Percentiles rank a stretch among this genome's conserved stretches.
Evolutionary conservation across 2,329 filamentous ascomycete species (phyloP).

Genomic region (Verticillium klebahnii): DNA sequence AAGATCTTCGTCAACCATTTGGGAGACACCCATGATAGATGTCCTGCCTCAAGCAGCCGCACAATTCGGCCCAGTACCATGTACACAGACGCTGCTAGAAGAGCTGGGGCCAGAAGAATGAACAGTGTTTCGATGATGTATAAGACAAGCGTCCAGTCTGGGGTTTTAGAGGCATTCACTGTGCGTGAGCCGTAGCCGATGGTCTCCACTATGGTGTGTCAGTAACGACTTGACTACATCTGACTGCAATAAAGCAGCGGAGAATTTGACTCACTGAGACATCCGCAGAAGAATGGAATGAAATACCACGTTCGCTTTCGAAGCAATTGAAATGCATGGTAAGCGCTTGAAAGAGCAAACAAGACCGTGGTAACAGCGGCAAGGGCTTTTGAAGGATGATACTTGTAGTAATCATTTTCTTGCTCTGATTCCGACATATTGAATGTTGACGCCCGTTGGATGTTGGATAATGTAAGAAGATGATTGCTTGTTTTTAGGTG

Average conservation of each 20-base stretch:
- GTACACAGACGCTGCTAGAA: constrained; percentile 9
- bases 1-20: constrained; percentile 49
- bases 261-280: constrained; percentile 33
- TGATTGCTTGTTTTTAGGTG: neutral
- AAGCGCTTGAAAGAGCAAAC: constrained; percentile 31
- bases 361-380: constrained; percentile 37
- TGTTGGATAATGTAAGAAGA: neutral
- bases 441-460: neutral
- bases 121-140: constrained; percentile 5
- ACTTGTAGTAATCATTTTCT: constrained; percentile 34
- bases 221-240: neutral
- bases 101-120: constrained; percentile 5
- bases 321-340: constrained; percentile 35
- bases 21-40: neutral
- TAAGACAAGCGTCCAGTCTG: neutral
- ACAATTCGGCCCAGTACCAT: constrained; percentile 9
- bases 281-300: constrained; percentile 47
- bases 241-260: neutral
- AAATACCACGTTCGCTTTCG: constrained; percentile 45
- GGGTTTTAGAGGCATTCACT: neutral
- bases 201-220: neutral
- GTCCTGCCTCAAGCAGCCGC: neutral
- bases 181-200: neutral
- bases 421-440: neutral
- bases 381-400: constrained; percentile 37